Conservation (phyloP, 495 filamentous ascomycete species). For the Pyrenula aspistea region DNA sequence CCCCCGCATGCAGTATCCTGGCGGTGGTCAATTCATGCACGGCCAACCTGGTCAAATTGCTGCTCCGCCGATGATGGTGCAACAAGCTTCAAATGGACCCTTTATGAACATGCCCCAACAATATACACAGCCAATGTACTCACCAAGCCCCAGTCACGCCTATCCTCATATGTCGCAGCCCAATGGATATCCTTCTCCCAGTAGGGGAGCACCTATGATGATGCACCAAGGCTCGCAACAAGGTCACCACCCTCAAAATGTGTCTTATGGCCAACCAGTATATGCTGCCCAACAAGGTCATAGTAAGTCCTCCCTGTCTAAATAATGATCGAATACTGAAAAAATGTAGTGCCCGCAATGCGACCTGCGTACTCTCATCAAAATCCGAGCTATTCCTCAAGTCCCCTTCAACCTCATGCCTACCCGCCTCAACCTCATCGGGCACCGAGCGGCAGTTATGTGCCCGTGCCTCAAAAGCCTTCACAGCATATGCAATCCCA, state of each 20-base stretch:
- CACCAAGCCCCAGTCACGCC: slow-evolving; percentile 52
- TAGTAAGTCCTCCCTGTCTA: slow-evolving; percentile 40
- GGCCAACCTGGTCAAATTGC: slow-evolving; percentile 54
- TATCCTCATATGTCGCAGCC: slow-evolving; percentile 56
- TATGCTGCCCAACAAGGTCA: slow-evolving; percentile 53
- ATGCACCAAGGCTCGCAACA: slow-evolving; percentile 71
- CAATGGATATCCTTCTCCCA: slow-evolving; percentile 72
- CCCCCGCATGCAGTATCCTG: slow-evolving; percentile 31
- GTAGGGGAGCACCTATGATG: slow-evolving; percentile 70
- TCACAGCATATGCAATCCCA: slow-evolving; percentile 16
- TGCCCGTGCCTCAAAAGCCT: slow-evolving; percentile 36
- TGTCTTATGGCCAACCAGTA: slow-evolving; percentile 54
- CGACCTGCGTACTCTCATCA: slow-evolving; percentile 47
- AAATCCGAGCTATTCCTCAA: slow-evolving; percentile 47
- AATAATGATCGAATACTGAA: slow-evolving; percentile 15
- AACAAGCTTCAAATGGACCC: slow-evolving; percentile 49
- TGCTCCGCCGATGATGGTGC: slow-evolving; percentile 62
- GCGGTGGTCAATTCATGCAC: slow-evolving; percentile 52
- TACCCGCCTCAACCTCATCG: slow-evolving; percentile 50
- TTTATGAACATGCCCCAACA: slow-evolving; percentile 41
- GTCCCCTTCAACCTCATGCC: slow-evolving; percentile 55
- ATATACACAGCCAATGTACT: slow-evolving; percentile 63
- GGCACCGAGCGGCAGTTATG: slow-evolving; percentile 45
- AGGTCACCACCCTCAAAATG: slow-evolving; percentile 49
- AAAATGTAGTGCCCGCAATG: slow-evolving; percentile 41